These are phyloP conservation scores for Starmerella etchellsii DNA, from an alignment of 805 yeast genomes.

Conservation along the genomic window DNA sequence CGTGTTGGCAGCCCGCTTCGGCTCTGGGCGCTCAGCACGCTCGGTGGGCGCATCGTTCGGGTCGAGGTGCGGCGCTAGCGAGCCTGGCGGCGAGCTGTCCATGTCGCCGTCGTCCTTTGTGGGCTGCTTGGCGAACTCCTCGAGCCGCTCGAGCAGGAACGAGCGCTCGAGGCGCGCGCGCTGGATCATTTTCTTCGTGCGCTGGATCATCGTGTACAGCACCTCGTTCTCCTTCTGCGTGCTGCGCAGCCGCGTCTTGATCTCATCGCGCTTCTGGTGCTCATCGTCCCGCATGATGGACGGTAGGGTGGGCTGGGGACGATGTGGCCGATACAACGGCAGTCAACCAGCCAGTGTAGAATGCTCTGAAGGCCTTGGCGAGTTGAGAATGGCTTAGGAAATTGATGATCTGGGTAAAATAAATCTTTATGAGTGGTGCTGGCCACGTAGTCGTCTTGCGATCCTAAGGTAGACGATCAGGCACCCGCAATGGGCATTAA, in stretches of 20 bases:
- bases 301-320: too few species aligned
- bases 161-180: constrained; percentile 75
- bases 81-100: constrained; percentile 12
- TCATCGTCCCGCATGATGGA: constrained; percentile 16
- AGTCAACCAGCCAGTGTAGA: too few species aligned
- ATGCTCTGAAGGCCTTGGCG: too few species aligned
- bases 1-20: background rate
- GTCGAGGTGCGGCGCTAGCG: constrained; percentile 6
- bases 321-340: too few species aligned
- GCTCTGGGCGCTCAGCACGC: too few species aligned
- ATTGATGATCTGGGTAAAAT: too few species aligned
- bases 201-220: constrained; percentile 58
- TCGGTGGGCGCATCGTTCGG: background rate
- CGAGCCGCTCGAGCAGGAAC: constrained; percentile 66
- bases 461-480: too few species aligned
- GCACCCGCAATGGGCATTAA: too few species aligned
- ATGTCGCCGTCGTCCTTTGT: constrained; percentile 4
- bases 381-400: too few species aligned
- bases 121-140: constrained; percentile 24
- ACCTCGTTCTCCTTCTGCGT: constrained; percentile 68
- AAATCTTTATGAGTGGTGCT: too few species aligned
- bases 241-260: constrained; percentile 54
- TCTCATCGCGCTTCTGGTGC: constrained; percentile 38
- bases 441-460: too few species aligned
- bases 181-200: constrained; percentile 64